These are phyloP conservation scores for Hibiscus syriacus DNA, from an alignment of 345 rosid genomes.

Conservation along the genomic window DNA sequence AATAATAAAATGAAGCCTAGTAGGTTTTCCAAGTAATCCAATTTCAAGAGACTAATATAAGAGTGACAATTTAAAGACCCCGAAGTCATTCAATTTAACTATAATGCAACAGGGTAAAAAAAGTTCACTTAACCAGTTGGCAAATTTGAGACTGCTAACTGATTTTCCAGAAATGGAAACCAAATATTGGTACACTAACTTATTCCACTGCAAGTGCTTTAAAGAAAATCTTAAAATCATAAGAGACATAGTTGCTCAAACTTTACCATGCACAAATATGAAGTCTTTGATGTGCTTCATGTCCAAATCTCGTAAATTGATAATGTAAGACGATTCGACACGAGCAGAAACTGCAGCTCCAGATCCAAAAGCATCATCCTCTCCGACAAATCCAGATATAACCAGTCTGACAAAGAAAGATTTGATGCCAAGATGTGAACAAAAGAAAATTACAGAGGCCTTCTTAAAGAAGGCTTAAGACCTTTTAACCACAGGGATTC, in stretches of 20 bases:
- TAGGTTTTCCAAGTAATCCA: neutral
- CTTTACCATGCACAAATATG: slow-evolving; percentile 83
- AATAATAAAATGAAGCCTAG: neutral
- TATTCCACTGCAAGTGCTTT: neutral
- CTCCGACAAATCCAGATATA: slow-evolving; percentile 86
- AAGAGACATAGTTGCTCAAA: slow-evolving; percentile 6
- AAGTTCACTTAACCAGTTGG: neutral
- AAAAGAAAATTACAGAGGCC: neutral
- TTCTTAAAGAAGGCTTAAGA: neutral
- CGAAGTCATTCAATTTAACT: neutral
- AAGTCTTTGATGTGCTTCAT: slow-evolving; percentile 93
- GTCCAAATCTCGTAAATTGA: slow-evolving; percentile 77
- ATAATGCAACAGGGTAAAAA: neutral
- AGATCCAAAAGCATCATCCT: slow-evolving; percentile 64
- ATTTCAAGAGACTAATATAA: neutral
- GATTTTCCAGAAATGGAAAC: neutral
- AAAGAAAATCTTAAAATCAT: neutral
- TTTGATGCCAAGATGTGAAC: neutral
- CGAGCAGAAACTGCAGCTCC: slow-evolving; percentile 64
- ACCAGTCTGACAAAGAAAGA: slow-evolving; percentile 23
- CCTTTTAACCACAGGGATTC: neutral
- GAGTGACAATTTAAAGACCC: neutral
- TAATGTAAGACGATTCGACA: slow-evolving; percentile 76
- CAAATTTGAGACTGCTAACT: neutral
- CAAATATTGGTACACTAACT: neutral